Conservation (phyloP, 441 rosid species). For the Syzygium malaccense region DNA sequence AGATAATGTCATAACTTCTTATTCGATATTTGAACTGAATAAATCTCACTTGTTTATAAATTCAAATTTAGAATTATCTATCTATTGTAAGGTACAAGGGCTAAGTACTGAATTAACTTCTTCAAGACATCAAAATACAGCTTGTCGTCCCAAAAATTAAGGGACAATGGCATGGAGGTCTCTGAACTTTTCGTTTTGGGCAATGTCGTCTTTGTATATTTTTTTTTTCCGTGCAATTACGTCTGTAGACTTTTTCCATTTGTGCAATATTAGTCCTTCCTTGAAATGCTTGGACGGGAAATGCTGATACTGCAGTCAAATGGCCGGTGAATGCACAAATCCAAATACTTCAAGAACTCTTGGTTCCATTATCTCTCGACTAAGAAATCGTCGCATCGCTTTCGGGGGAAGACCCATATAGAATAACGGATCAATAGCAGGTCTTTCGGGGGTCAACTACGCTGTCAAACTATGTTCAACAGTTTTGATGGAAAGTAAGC, state of each 20-base stretch:
- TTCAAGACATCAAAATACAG: no score
- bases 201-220: no score
- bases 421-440: not conserved
- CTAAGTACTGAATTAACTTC: no score
- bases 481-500: not conserved
- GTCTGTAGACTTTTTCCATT: no score
- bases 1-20: not conserved
- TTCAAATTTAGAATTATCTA: no score
- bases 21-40: not conserved
- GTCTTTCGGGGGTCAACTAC: not conserved
- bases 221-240: no score
- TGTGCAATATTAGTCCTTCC: no score
- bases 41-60: not conserved
- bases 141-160: no score
- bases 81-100: no score
- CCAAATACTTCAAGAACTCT: not conserved
- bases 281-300: no score
- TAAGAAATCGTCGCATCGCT: not conserved
- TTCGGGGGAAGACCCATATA: not conserved
- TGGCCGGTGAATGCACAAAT: not conserved
- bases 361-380: not conserved
- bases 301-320: not conserved
- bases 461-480: not conserved
- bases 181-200: no score
- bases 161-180: no score